Conservation (phyloP, 192 early-diverging fungal species). For the Mortierella antarctica region DNA sequence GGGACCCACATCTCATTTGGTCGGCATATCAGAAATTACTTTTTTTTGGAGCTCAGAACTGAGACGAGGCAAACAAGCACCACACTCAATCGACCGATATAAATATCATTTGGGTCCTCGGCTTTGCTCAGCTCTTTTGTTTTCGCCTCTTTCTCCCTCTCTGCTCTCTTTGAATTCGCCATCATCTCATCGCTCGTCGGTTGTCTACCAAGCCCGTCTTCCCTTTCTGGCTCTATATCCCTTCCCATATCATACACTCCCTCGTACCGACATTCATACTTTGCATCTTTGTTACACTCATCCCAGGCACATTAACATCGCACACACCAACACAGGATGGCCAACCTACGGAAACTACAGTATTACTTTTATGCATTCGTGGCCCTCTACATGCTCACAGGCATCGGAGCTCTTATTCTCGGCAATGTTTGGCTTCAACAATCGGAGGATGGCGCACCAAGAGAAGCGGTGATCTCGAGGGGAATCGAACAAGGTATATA, state of each 20-base stretch:
- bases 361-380: slow-evolving; percentile 25
- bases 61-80: too few relatives aligned
- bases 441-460: slow-evolving; percentile 18
- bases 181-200: background rate
- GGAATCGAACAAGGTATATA: slow-evolving; percentile 32
- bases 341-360: slow-evolving; percentile 24
- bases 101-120: too few relatives aligned
- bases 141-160: background rate
- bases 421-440: slow-evolving; percentile 37
- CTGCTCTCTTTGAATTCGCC: background rate
- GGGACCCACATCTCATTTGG: too few relatives aligned
- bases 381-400: slow-evolving; percentile 29
- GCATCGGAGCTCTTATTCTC: slow-evolving; percentile 31
- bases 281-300: background rate
- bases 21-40: too few relatives aligned
- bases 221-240: background rate
- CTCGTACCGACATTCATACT: background rate
- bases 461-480: slow-evolving; percentile 48
- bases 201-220: background rate
- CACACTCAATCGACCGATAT: too few relatives aligned
- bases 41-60: too few relatives aligned
- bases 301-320: background rate
- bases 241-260: background rate
- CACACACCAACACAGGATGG: slow-evolving; percentile 4
- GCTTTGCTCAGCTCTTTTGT: background rate